These are phyloP conservation scores for Populus euphratica DNA, from an alignment of 345 rosid genomes.

Conservation along the genomic window DNA sequence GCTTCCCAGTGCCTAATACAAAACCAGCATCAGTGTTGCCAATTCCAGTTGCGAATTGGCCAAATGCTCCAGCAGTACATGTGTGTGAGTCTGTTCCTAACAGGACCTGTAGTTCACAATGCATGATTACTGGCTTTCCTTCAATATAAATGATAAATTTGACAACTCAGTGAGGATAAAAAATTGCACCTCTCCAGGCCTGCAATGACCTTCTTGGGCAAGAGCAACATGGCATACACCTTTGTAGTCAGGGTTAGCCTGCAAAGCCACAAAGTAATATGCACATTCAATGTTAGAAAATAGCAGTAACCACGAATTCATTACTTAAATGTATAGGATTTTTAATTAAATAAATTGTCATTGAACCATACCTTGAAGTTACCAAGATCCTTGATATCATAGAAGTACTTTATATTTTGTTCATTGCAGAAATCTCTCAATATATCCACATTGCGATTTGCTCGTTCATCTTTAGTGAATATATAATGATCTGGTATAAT, in stretches of 20 bases:
- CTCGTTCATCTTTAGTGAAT: slow-evolving; percentile 86
- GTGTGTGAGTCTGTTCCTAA: slow-evolving; percentile 97
- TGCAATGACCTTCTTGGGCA: slow-evolving; percentile 99
- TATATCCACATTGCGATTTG: slow-evolving; percentile 93
- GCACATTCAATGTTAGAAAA: not conserved
- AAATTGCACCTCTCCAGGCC: slow-evolving; percentile 90
- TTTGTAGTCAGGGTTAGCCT: slow-evolving; percentile 97
- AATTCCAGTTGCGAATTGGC: slow-evolving; percentile 97
- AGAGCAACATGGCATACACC: slow-evolving; percentile 98
- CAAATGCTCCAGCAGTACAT: slow-evolving; percentile 97
- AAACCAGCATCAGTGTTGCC: slow-evolving; percentile 99
- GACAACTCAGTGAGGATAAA: not conserved
- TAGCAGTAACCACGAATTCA: not conserved
- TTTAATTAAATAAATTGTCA: not conserved
- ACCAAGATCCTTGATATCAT: slow-evolving; percentile 86
- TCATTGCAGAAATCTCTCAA: slow-evolving; percentile 85
- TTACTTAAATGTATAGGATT: not conserved
- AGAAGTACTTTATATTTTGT: slow-evolving; percentile 89
- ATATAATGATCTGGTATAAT: slow-evolving; percentile 97
- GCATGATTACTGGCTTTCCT: not conserved
- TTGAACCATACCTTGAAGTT: slow-evolving; percentile 60
- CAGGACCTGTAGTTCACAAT: slow-evolving; percentile 54
- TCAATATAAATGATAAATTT: not conserved
- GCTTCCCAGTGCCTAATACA: slow-evolving; percentile 86
- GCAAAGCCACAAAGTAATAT: slow-evolving; percentile 21